Evolutionary conservation across 495 filamentous ascomycete genomes (phyloP).

Genomic region (Penicillium angulare): DNA sequence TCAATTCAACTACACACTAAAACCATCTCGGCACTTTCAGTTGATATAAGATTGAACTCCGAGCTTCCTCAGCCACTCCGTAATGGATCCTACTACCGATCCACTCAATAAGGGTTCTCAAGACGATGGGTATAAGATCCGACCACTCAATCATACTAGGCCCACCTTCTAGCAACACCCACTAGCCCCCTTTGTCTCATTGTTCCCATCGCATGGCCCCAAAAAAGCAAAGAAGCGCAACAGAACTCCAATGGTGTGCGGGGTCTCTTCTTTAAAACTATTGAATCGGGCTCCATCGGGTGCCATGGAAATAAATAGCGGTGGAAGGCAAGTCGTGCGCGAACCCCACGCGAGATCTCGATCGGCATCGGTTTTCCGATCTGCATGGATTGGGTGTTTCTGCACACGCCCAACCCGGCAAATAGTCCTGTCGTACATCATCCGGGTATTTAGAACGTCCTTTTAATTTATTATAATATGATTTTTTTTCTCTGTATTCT

Average conservation of each 20-base stretch:
- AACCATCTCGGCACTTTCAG: too few species aligned
- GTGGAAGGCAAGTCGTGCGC: slow-evolving; percentile 7
- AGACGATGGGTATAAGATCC: slow-evolving; percentile 7
- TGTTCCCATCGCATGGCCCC: too few species aligned
- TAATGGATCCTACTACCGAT: too few species aligned
- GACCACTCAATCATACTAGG: background rate
- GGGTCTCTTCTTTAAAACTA: background rate
- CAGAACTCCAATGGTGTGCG: background rate
- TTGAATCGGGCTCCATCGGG: background rate
- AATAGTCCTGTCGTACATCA: background rate
- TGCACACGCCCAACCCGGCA: slow-evolving; percentile 7
- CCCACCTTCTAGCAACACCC: background rate
- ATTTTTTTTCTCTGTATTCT: too few species aligned
- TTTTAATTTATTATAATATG: too few species aligned
- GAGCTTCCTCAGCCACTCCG: too few species aligned
- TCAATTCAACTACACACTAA: too few species aligned
- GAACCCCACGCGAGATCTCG: slow-evolving; percentile 16
- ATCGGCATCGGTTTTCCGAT: slow-evolving; percentile 14
- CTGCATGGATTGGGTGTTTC: slow-evolving; percentile 4
- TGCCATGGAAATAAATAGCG: slow-evolving; percentile 1
- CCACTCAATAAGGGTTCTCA: slow-evolving; percentile 8
- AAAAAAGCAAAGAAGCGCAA: too few species aligned
- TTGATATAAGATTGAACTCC: too few species aligned
- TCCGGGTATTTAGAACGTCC: too few species aligned
- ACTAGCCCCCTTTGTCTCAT: too few species aligned